These are phyloP conservation scores for Dionaea muscipula DNA, from an alignment of 179 eudicot species.

Conservation along the genomic window DNA sequence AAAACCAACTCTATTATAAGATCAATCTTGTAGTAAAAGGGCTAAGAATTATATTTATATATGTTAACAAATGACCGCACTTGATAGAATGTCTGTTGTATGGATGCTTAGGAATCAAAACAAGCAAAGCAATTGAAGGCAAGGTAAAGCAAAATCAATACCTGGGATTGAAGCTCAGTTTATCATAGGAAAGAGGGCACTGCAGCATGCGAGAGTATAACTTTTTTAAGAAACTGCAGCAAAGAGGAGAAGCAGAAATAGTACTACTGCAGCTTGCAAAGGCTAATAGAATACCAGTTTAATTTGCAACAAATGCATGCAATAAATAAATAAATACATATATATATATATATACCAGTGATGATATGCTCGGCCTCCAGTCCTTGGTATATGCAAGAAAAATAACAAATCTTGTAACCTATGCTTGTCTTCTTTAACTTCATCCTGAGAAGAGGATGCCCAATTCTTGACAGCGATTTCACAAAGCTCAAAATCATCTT, in stretches of 20 bases:
- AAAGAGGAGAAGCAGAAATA: slow-evolving; percentile 5
- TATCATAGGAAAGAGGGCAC: slow-evolving; percentile 96
- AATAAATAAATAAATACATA: too few relatives aligned
- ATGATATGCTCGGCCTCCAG: slow-evolving; percentile 86
- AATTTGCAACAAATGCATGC: not conserved
- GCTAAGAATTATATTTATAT: too few relatives aligned
- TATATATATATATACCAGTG: too few relatives aligned
- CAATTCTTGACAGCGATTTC: slow-evolving; percentile 54
- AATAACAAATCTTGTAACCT: slow-evolving; percentile 57
- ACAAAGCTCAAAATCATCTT: slow-evolving; percentile 47
- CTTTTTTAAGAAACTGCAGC: slow-evolving; percentile 70
- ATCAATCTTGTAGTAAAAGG: too few relatives aligned
- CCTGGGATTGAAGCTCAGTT: slow-evolving; percentile 79
- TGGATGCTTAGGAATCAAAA: too few relatives aligned
- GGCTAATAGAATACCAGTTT: not conserved
- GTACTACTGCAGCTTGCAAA: not conserved
- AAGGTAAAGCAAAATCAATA: slow-evolving; percentile 13
- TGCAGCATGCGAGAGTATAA: slow-evolving; percentile 54
- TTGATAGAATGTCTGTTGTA: too few relatives aligned
- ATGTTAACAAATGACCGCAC: too few relatives aligned
- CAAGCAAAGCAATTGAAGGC: not conserved
- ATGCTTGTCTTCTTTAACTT: slow-evolving; percentile 51
- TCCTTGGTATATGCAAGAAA: slow-evolving; percentile 87
- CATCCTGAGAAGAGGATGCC: slow-evolving; percentile 51
- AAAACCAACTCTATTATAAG: too few relatives aligned